Conservation (phyloP, 2,329 filamentous ascomycete species). For the Alternaria novae-zelandiae region DNA sequence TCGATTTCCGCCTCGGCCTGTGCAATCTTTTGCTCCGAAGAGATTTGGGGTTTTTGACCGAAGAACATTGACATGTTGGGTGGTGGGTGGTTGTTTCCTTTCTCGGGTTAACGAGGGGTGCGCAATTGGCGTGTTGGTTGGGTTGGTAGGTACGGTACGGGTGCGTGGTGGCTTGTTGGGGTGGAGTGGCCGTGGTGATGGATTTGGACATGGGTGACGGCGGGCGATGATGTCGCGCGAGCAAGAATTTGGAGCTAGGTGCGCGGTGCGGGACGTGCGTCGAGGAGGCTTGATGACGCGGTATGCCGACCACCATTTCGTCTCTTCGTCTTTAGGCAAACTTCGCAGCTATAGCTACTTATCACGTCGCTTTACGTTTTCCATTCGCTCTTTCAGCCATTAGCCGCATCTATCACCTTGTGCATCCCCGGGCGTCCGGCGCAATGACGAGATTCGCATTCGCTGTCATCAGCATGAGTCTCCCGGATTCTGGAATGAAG, state of each 20-base stretch:
- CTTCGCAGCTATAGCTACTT: too few species aligned
- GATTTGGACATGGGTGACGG: constrained; percentile 1
- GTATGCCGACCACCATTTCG: neutral
- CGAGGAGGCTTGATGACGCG: neutral
- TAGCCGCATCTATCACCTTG: too few species aligned
- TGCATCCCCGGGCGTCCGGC: too few species aligned
- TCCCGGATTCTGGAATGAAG: too few species aligned
- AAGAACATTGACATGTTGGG: constrained; percentile 47
- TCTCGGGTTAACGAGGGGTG: neutral
- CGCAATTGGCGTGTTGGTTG: neutral
- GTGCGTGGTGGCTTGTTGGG: neutral
- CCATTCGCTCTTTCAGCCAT: too few species aligned
- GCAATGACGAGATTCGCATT: too few species aligned
- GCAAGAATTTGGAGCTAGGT: constrained; percentile 17
- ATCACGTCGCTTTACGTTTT: too few species aligned
- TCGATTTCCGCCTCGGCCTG: constrained; percentile 97
- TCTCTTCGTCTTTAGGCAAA: too few species aligned
- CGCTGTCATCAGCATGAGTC: too few species aligned
- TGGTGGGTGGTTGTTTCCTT: neutral
- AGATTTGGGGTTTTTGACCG: constrained; percentile 78
- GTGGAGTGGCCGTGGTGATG: neutral
- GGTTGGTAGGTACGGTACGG: neutral
- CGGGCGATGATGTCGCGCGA: constrained; percentile 5
- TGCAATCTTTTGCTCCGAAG: constrained; percentile 95
- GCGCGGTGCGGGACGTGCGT: constrained; percentile 7